Evolutionary conservation across 176 grass and related monocot species (phyloP).

Genomic region (Triticum monococcum): DNA sequence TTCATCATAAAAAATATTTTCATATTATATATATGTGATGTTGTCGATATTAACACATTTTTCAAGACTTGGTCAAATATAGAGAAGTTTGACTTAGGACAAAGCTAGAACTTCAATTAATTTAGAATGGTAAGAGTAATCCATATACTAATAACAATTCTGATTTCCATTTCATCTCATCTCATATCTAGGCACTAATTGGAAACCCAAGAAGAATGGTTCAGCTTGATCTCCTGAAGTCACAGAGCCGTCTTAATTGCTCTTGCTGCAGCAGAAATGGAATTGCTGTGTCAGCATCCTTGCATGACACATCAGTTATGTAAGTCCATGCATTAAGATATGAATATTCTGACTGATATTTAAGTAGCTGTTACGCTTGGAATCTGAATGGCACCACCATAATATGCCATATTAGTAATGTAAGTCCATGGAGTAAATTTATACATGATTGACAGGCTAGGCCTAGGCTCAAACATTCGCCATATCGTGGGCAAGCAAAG

Average conservation of each 20-base stretch:
- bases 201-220: slow-evolving; percentile 84
- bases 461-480: background rate
- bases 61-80: background rate
- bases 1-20: background rate
- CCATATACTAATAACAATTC: background rate
- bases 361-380: background rate
- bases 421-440: background rate
- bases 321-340: slow-evolving; percentile 34
- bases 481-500: background rate
- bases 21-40: background rate
- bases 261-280: slow-evolving; percentile 60
- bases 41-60: background rate
- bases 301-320: slow-evolving; percentile 91
- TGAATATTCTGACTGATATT: background rate
- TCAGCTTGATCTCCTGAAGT: slow-evolving; percentile 86
- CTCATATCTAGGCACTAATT: slow-evolving; percentile 61
- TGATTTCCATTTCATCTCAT: slow-evolving; percentile 24
- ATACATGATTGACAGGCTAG: background rate
- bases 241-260: slow-evolving; percentile 58
- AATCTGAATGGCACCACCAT: background rate
- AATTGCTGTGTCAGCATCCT: slow-evolving; percentile 49
- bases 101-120: background rate
- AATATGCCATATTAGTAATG: background rate
- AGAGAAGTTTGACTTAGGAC: background rate
- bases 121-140: background rate